phyloP scores from a whole-genome alignment of 148 eudicot species.

The Fagopyrum esculentum region DNA sequence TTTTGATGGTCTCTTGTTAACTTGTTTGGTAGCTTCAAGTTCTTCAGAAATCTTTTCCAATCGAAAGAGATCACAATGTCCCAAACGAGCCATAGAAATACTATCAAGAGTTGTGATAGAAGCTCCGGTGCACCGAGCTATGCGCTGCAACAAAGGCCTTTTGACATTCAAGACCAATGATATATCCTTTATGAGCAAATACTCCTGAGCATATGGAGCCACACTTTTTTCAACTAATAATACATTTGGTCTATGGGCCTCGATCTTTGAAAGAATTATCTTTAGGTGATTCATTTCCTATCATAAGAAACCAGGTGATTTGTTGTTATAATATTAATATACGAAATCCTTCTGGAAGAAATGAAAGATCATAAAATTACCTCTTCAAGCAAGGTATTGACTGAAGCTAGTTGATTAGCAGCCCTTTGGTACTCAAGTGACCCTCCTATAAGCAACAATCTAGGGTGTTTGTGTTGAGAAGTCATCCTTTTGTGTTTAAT shows the following conservation, averaged over 20 bases:
- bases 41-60: constrained; percentile 73
- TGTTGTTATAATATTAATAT: neutral
- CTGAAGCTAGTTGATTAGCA: constrained; percentile 72
- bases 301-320: neutral
- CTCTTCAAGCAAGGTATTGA: constrained; percentile 79
- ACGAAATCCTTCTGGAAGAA: neutral
- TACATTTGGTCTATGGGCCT: constrained; percentile 77
- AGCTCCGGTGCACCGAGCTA: constrained; percentile 91
- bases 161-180: constrained; percentile 92
- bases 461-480: constrained; percentile 70
- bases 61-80: constrained; percentile 79
- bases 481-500: constrained; percentile 95
- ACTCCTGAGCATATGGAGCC: constrained; percentile 86
- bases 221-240: constrained; percentile 94
- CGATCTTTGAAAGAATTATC: constrained; percentile 73
- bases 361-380: constrained; percentile 21
- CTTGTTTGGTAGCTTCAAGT: constrained; percentile 47
- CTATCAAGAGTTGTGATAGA: constrained; percentile 58
- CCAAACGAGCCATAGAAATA: constrained; percentile 42
- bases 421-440: constrained; percentile 86
- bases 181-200: constrained; percentile 78
- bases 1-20: constrained; percentile 53
- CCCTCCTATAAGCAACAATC: constrained; percentile 81
- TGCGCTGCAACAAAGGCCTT: constrained; percentile 65
- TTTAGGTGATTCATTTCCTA: constrained; percentile 89